Conservation (phyloP, 2,329 filamentous ascomycete genomes). For the Pyrenophora teres region DNA sequence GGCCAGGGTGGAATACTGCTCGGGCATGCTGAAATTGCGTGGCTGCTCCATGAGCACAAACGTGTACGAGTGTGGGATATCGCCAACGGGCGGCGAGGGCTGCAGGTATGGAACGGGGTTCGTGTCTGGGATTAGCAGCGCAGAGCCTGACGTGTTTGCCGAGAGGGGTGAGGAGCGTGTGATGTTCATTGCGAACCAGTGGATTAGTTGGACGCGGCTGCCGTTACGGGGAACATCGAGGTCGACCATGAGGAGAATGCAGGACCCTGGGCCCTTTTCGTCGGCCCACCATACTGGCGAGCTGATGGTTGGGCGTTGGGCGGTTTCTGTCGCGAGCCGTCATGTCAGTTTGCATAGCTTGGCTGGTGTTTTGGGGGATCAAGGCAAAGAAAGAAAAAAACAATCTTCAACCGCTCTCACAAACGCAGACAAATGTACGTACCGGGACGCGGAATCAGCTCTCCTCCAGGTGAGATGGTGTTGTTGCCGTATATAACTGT, state of each 20-base stretch:
- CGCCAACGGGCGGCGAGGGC: slow-evolving; percentile 37
- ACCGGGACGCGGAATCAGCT: slow-evolving; percentile 41
- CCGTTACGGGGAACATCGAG: slow-evolving; percentile 40
- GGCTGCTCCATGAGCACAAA: slow-evolving; percentile 37
- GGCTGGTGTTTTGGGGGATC: not conserved
- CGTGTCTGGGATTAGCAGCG: slow-evolving; percentile 18
- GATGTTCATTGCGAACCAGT: slow-evolving; percentile 41
- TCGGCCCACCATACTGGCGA: slow-evolving; percentile 20
- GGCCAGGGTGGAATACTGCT: slow-evolving; percentile 32
- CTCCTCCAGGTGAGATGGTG: slow-evolving; percentile 39
- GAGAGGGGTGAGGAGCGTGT: slow-evolving; percentile 14
- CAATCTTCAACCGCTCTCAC: too few species aligned
- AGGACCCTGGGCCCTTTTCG: slow-evolving; percentile 14
- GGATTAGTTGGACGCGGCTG: slow-evolving; percentile 37
- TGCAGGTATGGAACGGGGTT: slow-evolving; percentile 31
- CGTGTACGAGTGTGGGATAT: slow-evolving; percentile 38
- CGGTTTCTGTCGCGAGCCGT: slow-evolving; percentile 26
- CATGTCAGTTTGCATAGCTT: slow-evolving; percentile 1
- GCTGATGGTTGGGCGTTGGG: slow-evolving; percentile 29
- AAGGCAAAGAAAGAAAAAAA: not conserved
- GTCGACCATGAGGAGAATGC: slow-evolving; percentile 40
- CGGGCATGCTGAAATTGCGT: slow-evolving; percentile 32
- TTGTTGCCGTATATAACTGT: slow-evolving; percentile 39
- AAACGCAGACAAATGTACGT: not conserved
- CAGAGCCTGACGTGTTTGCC: slow-evolving; percentile 6